phyloP scores from a whole-genome alignment of 139 green algal species.

The Eudorina sp. region DNA sequence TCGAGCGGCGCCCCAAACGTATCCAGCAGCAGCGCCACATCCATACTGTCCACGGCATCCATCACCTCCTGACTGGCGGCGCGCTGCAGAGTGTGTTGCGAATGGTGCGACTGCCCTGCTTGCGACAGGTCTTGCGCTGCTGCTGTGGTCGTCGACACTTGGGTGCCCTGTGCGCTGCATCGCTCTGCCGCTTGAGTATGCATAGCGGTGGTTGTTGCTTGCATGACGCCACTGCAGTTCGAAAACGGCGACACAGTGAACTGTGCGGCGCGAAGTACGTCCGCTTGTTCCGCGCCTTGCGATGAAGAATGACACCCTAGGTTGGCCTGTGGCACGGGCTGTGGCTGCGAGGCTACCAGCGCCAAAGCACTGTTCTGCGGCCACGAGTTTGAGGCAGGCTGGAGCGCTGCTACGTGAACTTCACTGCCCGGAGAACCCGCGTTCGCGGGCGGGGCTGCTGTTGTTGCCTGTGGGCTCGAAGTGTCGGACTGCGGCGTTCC shows the following conservation, averaged over 20 bases:
- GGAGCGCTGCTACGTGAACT: not conserved
- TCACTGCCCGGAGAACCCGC: not conserved
- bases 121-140: conserved; percentile 5
- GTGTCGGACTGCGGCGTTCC: conserved; percentile 25
- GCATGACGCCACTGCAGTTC: conserved; percentile 1
- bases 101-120: not conserved
- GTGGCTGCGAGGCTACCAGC: not conserved
- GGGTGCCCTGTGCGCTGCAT: not conserved
- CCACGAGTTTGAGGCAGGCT: conserved; percentile 5
- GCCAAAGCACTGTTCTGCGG: conserved; percentile 3
- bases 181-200: not conserved
- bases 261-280: not conserved
- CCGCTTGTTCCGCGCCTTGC: not conserved
- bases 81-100: conserved; percentile 35
- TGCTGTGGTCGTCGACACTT: not conserved
- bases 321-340: not conserved
- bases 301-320: not conserved
- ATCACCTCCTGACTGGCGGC: conserved; percentile 21
- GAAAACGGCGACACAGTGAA: conserved; percentile 15
- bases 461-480: conserved; percentile 2
- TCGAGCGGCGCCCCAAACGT: conserved; percentile 34
- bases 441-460: not conserved
- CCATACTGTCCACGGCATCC: conserved; percentile 49
- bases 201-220: not conserved
- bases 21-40: conserved; percentile 43